Evolutionary conservation across 2,329 filamentous ascomycete species (phyloP).

Genomic region (Pseudogymnoascus sp.): DNA sequence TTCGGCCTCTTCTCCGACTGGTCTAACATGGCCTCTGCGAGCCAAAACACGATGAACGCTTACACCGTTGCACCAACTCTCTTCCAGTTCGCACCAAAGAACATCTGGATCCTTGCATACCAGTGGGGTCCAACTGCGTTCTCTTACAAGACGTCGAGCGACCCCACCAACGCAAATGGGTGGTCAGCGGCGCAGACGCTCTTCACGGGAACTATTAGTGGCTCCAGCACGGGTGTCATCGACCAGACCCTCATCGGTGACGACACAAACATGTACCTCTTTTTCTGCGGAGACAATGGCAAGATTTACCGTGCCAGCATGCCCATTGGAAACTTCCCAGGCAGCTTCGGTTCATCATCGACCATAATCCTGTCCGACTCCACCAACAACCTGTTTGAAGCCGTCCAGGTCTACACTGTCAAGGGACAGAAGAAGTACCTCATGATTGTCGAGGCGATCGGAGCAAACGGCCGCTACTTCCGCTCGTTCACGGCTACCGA

Average conservation of each 20-base stretch:
- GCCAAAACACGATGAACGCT: conserved; percentile 45
- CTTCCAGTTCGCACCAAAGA: conserved; percentile 57
- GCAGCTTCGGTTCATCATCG: conserved; percentile 48
- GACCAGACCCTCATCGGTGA: conserved; percentile 62
- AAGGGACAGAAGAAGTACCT: conserved; percentile 50
- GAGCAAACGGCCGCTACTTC: conserved; percentile 55
- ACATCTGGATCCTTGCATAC: conserved; percentile 55
- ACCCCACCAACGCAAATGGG: conserved; percentile 51
- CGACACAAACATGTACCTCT: conserved; percentile 56
- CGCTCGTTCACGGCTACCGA: conserved; percentile 57
- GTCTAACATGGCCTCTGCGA: conserved; percentile 43
- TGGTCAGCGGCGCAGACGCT: conserved; percentile 51
- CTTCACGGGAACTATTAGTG: conserved; percentile 49
- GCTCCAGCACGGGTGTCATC: conserved; percentile 48
- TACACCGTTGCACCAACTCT: conserved; percentile 53
- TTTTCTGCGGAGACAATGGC: conserved; percentile 63
- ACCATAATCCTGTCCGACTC: conserved; percentile 48
- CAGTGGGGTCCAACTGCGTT: conserved; percentile 58
- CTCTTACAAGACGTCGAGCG: conserved; percentile 52
- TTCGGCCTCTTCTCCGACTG: conserved; percentile 52
- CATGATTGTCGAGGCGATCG: conserved; percentile 62
- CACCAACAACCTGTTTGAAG: conserved; percentile 56
- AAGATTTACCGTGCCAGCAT: conserved; percentile 59
- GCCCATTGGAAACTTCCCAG: conserved; percentile 56
- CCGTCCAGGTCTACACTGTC: conserved; percentile 60